These are phyloP conservation scores for Fusarium globosum DNA, from an alignment of 2,329 filamentous ascomycete genomes.

Conservation along the genomic window DNA sequence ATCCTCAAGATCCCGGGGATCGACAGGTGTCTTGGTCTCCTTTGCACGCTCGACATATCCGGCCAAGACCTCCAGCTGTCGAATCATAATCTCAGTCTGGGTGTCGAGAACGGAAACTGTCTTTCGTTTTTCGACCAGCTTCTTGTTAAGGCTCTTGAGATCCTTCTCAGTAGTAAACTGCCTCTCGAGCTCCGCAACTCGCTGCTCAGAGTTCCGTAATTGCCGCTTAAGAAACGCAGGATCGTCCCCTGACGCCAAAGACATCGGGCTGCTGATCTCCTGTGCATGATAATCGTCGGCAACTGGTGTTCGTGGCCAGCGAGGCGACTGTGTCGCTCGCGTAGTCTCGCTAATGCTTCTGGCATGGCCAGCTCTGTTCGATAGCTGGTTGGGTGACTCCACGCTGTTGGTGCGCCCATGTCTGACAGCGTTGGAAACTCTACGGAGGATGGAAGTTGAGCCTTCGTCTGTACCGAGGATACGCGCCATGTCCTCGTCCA, in stretches of 20 bases:
- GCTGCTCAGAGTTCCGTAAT: slow-evolving; percentile 82
- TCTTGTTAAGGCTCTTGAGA: slow-evolving; percentile 83
- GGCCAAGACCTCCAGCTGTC: slow-evolving; percentile 88
- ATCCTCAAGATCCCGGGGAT: slow-evolving; percentile 85
- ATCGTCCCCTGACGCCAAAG: slow-evolving; percentile 73
- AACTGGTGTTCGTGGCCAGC: slow-evolving; percentile 76
- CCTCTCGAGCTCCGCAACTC: slow-evolving; percentile 87
- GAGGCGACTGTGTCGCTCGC: slow-evolving; percentile 70
- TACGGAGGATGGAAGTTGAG: slow-evolving; percentile 82
- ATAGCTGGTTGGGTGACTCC: slow-evolving; percentile 60
- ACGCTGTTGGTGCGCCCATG: slow-evolving; percentile 91
- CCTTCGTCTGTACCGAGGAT: slow-evolving; percentile 83
- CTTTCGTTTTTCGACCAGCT: slow-evolving; percentile 90
- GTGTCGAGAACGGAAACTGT: slow-evolving; percentile 95
- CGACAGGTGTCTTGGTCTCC: slow-evolving; percentile 81
- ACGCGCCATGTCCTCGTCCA: slow-evolving; percentile 95
- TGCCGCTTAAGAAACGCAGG: slow-evolving; percentile 77
- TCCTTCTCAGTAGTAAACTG: slow-evolving; percentile 75
- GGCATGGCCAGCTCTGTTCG: slow-evolving; percentile 61
- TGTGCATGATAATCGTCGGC: slow-evolving; percentile 64
- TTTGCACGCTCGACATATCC: slow-evolving; percentile 90
- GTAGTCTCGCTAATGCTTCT: slow-evolving; percentile 77
- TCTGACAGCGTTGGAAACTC: slow-evolving; percentile 92
- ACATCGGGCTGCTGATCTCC: slow-evolving; percentile 79
- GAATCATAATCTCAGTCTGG: slow-evolving; percentile 94